Evolutionary conservation across 805 yeast genomes (phyloP).

Genomic region (Nakazawaea laoshanensis): DNA sequence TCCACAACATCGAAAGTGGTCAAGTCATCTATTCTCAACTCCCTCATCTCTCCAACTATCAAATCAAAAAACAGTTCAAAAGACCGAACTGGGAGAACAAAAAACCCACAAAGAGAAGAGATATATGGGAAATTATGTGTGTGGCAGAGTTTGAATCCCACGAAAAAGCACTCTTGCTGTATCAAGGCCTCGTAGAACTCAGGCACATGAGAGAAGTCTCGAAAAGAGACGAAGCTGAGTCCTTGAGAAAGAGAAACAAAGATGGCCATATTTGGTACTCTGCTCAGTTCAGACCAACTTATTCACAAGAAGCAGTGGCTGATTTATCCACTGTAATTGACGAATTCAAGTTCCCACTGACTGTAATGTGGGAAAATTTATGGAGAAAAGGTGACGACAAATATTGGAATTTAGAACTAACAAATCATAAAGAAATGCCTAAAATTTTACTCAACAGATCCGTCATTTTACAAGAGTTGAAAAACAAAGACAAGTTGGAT

Average conservation of each 20-base stretch:
- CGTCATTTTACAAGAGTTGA: constrained; percentile 54
- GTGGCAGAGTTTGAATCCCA: constrained; percentile 60
- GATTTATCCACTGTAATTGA: constrained; percentile 70
- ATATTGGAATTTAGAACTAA: constrained; percentile 57
- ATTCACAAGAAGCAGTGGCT: constrained; percentile 85
- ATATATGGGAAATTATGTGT: constrained; percentile 86
- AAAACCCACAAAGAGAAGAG: constrained; percentile 71
- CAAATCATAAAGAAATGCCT: constrained; percentile 52
- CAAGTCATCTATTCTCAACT: constrained; percentile 86
- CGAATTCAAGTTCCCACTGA: constrained; percentile 41
- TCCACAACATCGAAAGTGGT: constrained; percentile 80
- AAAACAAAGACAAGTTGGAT: constrained; percentile 17
- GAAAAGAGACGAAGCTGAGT: constrained; percentile 50
- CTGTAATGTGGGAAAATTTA: constrained; percentile 71
- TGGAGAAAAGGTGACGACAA: constrained; percentile 82
- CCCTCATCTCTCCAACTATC: constrained; percentile 47
- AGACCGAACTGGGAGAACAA: constrained; percentile 88
- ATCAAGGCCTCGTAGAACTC: constrained; percentile 64
- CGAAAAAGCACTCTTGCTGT: constrained; percentile 63
- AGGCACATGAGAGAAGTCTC: constrained; percentile 64
- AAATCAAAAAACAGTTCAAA: constrained; percentile 62
- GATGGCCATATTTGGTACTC: constrained; percentile 81
- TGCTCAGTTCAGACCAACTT: constrained; percentile 85
- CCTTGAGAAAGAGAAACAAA: constrained; percentile 60
- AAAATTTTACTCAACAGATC: constrained; percentile 47